A percentile compares a stretch with the other conserved stretches of the same genome.
Conservation (phyloP, 2,329 filamentous ascomycete species). For the Talaromyces sp. region DNA sequence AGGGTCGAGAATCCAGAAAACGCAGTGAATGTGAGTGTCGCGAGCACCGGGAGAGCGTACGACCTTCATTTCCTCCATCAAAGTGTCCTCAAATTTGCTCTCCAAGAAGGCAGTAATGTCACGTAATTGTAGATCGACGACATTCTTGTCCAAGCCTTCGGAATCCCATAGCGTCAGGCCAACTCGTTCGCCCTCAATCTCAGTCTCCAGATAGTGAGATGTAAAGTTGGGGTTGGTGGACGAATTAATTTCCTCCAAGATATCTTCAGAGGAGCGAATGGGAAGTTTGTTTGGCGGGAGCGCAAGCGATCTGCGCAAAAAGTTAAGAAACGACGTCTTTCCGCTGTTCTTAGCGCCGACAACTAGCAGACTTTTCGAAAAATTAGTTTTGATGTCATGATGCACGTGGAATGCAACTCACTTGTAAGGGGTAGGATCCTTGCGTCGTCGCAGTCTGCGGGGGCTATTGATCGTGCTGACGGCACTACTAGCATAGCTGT, state of each 20-base stretch:
- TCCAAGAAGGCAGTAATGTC: conserved; percentile 92
- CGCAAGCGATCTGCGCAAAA: conserved; percentile 81
- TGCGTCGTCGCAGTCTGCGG: conserved; percentile 84
- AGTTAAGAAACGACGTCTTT: conserved; percentile 96
- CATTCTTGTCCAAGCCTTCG: conserved; percentile 87
- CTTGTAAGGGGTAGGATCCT: conserved; percentile 98
- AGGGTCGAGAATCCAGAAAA: conserved; percentile 89
- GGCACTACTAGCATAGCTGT: conserved; percentile 92
- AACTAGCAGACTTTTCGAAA: conserved; percentile 70
- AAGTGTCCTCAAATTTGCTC: conserved; percentile 97
- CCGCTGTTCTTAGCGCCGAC: conserved; percentile 83
- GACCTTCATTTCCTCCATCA: conserved; percentile 96
- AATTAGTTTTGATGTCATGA: neutral
- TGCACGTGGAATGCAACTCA: conserved; percentile 51
- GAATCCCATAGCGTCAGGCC: conserved; percentile 97
- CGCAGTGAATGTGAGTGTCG: conserved; percentile 96
- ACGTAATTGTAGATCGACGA: conserved; percentile 89
- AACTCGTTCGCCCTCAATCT: conserved; percentile 87
- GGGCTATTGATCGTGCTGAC: conserved; percentile 92
- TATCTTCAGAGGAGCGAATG: conserved; percentile 57
- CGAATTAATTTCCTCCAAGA: conserved; percentile 53
- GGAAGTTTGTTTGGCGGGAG: conserved; percentile 75
- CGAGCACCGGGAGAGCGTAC: conserved; percentile 86
- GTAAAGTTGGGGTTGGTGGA: conserved; percentile 68
- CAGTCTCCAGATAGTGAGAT: conserved; percentile 87